Conservation (phyloP, 352 stramenopile species). For the Globisporangium alternatum region DNA sequence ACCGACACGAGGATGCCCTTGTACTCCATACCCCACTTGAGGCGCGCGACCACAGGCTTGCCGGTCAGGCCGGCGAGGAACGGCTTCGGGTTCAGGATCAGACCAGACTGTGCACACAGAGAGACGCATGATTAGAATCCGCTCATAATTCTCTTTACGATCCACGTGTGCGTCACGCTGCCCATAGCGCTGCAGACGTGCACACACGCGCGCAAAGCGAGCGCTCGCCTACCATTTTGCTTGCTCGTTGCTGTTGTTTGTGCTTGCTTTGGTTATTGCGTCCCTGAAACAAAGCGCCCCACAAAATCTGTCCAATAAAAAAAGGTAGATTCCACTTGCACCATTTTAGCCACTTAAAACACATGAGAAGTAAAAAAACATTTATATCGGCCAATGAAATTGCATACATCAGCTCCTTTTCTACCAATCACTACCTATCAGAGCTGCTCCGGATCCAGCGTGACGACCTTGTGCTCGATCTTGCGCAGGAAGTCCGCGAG, state of each 20-base stretch:
- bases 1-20: constrained; percentile 93
- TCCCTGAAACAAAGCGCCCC: constrained; percentile 6
- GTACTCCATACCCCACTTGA: constrained; percentile 99
- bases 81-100: constrained; percentile 95
- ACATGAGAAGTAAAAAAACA: background rate
- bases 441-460: constrained; percentile 30
- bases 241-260: constrained; percentile 7
- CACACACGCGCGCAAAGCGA: background rate
- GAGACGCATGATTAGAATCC: background rate
- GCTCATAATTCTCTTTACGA: background rate
- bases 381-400: constrained; percentile 23
- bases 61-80: constrained; percentile 94
- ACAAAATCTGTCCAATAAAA: constrained; percentile 10
- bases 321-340: background rate
- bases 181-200: background rate
- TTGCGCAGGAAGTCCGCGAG: constrained; percentile 63
- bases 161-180: background rate
- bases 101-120: constrained; percentile 47
- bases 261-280: constrained; percentile 6
- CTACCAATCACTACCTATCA: constrained; percentile 6
- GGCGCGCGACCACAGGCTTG: constrained; percentile 94
- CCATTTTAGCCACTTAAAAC: constrained; percentile 22
- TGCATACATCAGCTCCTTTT: background rate
- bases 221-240: constrained; percentile 15
- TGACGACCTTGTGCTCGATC: constrained; percentile 63